Evolutionary conservation across 148 eudicot species (phyloP).

Genomic region (Dianthus caryophyllus): DNA sequence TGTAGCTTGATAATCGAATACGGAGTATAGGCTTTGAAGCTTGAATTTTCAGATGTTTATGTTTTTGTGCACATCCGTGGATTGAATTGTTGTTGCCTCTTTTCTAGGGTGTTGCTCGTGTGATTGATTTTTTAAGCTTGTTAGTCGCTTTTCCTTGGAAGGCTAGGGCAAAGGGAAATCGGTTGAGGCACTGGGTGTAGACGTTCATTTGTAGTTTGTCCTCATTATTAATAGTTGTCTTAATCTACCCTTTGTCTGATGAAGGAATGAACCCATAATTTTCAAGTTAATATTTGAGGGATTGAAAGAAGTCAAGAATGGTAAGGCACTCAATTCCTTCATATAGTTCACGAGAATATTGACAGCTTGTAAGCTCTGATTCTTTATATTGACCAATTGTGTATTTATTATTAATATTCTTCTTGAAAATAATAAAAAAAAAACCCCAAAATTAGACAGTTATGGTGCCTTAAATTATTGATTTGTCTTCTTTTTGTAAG

Average conservation of each 20-base stretch:
- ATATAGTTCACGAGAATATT: background rate
- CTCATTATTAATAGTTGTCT: background rate
- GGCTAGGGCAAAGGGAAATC: background rate
- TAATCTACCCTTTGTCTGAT: background rate
- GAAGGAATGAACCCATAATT: background rate
- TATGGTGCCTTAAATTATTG: background rate
- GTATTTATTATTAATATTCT: background rate
- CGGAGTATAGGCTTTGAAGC: background rate
- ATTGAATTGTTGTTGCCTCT: background rate
- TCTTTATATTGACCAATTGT: background rate
- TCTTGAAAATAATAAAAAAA: background rate
- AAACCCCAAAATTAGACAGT: background rate
- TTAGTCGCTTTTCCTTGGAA: background rate
- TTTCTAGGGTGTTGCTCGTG: background rate
- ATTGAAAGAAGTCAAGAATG: no score
- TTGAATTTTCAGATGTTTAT: background rate
- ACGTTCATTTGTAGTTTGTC: background rate
- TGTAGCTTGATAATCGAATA: background rate
- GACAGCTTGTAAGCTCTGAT: background rate
- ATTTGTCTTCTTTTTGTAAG: background rate
- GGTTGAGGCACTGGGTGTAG: background rate
- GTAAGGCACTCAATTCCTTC: no score
- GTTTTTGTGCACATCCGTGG: no score
- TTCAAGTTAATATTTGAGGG: background rate
- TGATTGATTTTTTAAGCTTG: background rate